These are phyloP conservation scores for Ganoderma boninense DNA, from an alignment of 1,284 basidiomycete species.

Conservation along the genomic window DNA sequence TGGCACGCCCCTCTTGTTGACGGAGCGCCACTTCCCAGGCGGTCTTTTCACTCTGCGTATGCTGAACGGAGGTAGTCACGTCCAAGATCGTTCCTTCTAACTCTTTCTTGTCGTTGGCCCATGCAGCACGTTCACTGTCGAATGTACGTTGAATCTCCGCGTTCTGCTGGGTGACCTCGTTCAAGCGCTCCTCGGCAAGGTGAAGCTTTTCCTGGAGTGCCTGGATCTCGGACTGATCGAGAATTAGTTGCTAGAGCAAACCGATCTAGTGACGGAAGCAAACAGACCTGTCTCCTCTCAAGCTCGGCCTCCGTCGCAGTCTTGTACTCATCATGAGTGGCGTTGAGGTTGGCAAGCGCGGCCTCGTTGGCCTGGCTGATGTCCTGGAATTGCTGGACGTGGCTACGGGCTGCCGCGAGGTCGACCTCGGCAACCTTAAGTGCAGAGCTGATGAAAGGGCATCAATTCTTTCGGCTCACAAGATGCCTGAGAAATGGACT, in stretches of 20 bases:
- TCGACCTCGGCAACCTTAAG: constrained; percentile 82
- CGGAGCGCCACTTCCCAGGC: constrained; percentile 71
- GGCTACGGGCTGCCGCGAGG: constrained; percentile 70
- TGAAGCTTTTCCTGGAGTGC: constrained; percentile 71
- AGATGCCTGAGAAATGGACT: constrained; percentile 31
- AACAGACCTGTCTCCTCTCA: constrained; percentile 68
- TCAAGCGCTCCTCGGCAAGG: constrained; percentile 64
- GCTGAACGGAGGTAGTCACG: constrained; percentile 73
- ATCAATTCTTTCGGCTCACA: neutral
- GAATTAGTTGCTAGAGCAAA: constrained; percentile 1
- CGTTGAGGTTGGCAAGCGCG: constrained; percentile 74
- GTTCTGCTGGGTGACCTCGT: constrained; percentile 57
- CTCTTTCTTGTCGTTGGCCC: constrained; percentile 81
- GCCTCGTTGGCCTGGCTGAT: constrained; percentile 85
- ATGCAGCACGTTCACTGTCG: constrained; percentile 71
- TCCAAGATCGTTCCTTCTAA: constrained; percentile 83
- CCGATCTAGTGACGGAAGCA: too few species aligned
- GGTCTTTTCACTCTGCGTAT: constrained; percentile 67
- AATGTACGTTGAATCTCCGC: constrained; percentile 70
- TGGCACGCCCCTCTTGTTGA: constrained; percentile 74
- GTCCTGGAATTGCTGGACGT: constrained; percentile 86
- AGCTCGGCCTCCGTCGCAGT: constrained; percentile 71
- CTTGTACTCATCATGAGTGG: constrained; percentile 84
- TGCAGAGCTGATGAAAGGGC: constrained; percentile 57
- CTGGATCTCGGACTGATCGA: constrained; percentile 68